Percentiles rank a stretch among this genome's conserved stretches.
These are phyloP conservation scores for Metschnikowia cerradonensis DNA, from an alignment of 805 yeast genomes.

Conservation along the genomic window DNA sequence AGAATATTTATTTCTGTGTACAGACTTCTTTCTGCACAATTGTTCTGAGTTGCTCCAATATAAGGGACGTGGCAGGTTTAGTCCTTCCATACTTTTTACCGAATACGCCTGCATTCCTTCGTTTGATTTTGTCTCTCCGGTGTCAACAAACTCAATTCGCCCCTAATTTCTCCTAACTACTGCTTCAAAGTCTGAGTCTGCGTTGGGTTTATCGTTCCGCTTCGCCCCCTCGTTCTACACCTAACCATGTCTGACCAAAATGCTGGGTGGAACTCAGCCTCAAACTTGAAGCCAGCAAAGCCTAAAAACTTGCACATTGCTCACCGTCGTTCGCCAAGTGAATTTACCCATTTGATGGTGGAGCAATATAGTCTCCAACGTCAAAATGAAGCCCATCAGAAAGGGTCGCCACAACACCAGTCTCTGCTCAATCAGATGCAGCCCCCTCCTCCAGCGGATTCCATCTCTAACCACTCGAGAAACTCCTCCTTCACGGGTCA, in stretches of 20 bases:
- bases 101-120: neutral
- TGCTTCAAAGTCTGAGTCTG: neutral
- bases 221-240: neutral
- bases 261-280: neutral
- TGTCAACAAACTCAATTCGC: neutral
- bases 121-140: neutral
- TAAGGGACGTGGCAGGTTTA: constrained; percentile 1
- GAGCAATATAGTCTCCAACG: constrained; percentile 88
- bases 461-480: constrained; percentile 34
- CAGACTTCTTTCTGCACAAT: neutral
- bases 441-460: constrained; percentile 21
- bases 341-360: constrained; percentile 84
- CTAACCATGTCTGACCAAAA: constrained; percentile 14
- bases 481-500: constrained; percentile 27
- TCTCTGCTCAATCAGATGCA: constrained; percentile 22
- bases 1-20: neutral
- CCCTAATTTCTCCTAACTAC: neutral
- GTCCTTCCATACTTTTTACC: neutral
- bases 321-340: constrained; percentile 96
- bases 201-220: neutral
- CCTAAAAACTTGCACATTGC: constrained; percentile 71
- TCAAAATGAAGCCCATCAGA: constrained; percentile 88
- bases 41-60: neutral
- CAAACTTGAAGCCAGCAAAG: constrained; percentile 11
- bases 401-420: constrained; percentile 75